Evolutionary conservation across 2,329 filamentous ascomycete species (phyloP), one percentile per base, ranked within the genome.

Genomic region (Lachnellula subtilissima): DNA sequence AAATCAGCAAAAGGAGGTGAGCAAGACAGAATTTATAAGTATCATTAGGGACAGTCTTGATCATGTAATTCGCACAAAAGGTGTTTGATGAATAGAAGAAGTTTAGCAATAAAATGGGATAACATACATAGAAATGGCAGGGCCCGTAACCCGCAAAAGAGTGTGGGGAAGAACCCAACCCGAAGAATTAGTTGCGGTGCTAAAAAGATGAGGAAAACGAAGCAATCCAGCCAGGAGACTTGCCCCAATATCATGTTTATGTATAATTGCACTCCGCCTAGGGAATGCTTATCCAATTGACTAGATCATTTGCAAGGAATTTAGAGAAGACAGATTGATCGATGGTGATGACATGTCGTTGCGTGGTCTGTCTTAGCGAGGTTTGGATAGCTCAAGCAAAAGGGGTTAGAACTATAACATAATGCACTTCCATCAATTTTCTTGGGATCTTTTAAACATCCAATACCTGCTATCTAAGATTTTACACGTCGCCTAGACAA

Each of bases 181-280:
- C 86, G 81, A 60, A 85, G 73, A 36, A 93, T 73, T 39, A 94
- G 75, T 71, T 92, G 87, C 3, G 87, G 88, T 3, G 83, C 75
- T 14, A 93, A 79, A 65, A 89, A 86, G 43, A 86, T 51, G 49
- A 88, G 78, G 67, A 92, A 94, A 56, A 85, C 82, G 32, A 87
- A 55, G 74, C 88, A 91, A 74, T 94, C 90, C 28, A 91, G 70
- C 71, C 87, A 87, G 6, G 86, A 89, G 46, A 94, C 82, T 55
- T 87, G 85, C 37, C 82, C 81, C 43, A 94, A 76, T 57, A 91
- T 86, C 87, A 92, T 91, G 60, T 15, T 52, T 50, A 23, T 43
- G 22, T 19, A 32, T 9, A 25, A 23, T 15, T 39, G 23, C 17
- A 50, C 39, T n/a, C 28, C 47, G 42, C 11, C 52, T 25, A 28